These are phyloP conservation scores for Tetrahymena elliotti DNA, from an alignment of 73 alveolate species.

Conservation along the genomic window DNA sequence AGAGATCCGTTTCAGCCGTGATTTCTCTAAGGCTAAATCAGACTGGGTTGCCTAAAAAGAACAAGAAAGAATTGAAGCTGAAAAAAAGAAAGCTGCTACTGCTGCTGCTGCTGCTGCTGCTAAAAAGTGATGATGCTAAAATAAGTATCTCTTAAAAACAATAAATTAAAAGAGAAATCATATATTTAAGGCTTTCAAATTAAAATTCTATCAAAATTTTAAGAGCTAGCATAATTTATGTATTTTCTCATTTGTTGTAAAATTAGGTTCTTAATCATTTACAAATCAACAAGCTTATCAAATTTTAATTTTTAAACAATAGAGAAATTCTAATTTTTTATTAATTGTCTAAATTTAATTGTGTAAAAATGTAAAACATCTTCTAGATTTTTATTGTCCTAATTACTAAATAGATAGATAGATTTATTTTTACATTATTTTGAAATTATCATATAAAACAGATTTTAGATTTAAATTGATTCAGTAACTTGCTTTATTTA, in stretches of 20 bases:
- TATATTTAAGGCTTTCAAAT: not conserved
- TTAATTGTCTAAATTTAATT: too few species aligned
- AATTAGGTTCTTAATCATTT: not conserved
- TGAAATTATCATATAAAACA: too few species aligned
- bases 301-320: too few species aligned
- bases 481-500: too few species aligned
- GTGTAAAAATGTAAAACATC: too few species aligned
- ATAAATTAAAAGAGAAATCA: not conserved
- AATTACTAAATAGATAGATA: too few species aligned
- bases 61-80: conserved; percentile 41
- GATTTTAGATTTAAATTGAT: too few species aligned
- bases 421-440: too few species aligned
- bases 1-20: conserved; percentile 11
- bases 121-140: not conserved
- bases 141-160: not conserved
- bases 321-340: too few species aligned
- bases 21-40: conserved; percentile 23
- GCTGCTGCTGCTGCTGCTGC: conserved; percentile 1
- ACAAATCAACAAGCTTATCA: not conserved
- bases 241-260: not conserved
- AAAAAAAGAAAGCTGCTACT: conserved; percentile 37
- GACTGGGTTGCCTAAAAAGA: conserved; percentile 40
- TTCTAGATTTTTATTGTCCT: too few species aligned
- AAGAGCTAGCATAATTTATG: not conserved
- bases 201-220: not conserved